These are phyloP conservation scores for Gautieria morchelliformis DNA, from an alignment of 768 basidiomycete genomes.

Conservation along the genomic window DNA sequence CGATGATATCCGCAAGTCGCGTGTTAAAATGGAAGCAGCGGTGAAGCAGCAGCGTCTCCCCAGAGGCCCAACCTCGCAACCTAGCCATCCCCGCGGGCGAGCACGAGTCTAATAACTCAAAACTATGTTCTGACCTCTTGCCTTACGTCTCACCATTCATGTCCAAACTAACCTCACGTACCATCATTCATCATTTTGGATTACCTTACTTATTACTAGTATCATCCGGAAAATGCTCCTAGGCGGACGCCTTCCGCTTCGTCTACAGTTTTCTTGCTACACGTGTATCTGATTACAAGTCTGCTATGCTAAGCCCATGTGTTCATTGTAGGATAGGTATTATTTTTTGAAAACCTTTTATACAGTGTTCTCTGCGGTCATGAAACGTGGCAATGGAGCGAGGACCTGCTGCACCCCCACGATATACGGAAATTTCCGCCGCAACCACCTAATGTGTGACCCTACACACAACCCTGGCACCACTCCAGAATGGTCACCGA, in stretches of 20 bases:
- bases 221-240: background rate
- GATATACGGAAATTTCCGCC: too few species aligned
- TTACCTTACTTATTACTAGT: background rate
- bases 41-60: conserved; percentile 36
- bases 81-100: conserved; percentile 3
- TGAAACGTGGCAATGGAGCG: background rate
- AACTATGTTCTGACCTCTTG: background rate
- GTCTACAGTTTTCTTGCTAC: background rate
- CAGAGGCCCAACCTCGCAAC: background rate
- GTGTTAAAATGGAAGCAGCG: conserved; percentile 62
- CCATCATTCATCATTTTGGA: background rate
- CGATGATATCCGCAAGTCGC: conserved; percentile 68
- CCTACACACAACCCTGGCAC: too few species aligned
- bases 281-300: background rate
- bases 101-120: background rate
- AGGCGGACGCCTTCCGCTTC: background rate
- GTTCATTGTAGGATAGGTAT: background rate
- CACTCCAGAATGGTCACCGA: too few species aligned
- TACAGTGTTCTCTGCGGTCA: background rate
- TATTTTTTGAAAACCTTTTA: background rate
- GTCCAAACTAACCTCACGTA: background rate
- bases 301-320: background rate
- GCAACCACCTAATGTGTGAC: too few species aligned
- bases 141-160: background rate
- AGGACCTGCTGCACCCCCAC: background rate